Evolutionary conservation across 257 asterid species (phyloP).

Genomic region (Lycium barbarum): DNA sequence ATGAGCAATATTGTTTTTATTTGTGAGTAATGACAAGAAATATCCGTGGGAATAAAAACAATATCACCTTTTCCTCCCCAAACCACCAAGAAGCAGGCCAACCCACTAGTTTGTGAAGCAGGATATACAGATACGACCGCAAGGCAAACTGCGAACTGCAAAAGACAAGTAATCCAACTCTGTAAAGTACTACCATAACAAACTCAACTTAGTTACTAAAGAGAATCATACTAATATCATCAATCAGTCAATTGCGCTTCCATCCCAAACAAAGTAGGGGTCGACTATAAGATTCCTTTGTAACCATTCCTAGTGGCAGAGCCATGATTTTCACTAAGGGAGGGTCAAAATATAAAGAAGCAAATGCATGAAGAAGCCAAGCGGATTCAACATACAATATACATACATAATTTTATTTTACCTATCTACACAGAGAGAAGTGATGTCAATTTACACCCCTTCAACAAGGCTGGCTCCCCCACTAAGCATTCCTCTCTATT

Average conservation of each 20-base stretch:
- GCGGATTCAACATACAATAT: too few species aligned
- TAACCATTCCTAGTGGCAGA: too few species aligned
- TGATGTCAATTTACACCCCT: too few species aligned
- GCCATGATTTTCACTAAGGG: too few species aligned
- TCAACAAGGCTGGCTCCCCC: too few species aligned
- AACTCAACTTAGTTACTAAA: conserved; percentile 12
- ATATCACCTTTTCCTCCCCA: conserved; percentile 83
- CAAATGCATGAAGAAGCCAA: too few species aligned
- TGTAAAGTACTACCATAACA: conserved; percentile 28
- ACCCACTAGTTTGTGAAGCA: conserved; percentile 84
- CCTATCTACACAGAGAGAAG: too few species aligned
- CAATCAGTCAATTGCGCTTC: conserved; percentile 19
- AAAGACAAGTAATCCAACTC: conserved; percentile 29
- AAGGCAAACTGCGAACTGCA: conserved; percentile 91
- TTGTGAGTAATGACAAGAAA: background rate
- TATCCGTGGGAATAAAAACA: background rate
- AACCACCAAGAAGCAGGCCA: conserved; percentile 96
- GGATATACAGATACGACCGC: conserved; percentile 80
- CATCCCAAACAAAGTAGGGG: background rate
- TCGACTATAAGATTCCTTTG: too few species aligned
- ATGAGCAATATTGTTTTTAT: background rate
- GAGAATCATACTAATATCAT: background rate
- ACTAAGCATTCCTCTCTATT: background rate
- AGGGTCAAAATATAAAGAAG: too few species aligned
- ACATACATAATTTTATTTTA: too few species aligned